These are phyloP conservation scores for Mucor ambiguus DNA, from an alignment of 371 early-diverging fungal species.

Conservation along the genomic window DNA sequence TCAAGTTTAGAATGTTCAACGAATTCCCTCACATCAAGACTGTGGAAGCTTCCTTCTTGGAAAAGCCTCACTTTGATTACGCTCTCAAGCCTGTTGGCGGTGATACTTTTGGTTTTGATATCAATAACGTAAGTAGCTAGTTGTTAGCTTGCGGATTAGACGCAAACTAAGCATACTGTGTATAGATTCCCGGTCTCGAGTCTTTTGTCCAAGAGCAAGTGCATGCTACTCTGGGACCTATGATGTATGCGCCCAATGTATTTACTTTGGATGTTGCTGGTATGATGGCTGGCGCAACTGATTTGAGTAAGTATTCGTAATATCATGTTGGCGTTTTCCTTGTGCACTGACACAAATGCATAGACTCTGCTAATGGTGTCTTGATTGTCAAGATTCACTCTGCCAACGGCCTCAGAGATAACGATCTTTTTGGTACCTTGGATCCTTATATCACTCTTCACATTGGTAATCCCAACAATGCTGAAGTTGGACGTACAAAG, in stretches of 20 bases:
- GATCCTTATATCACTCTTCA: slow-evolving; percentile 86
- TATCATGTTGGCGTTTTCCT: not conserved
- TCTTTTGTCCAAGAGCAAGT: slow-evolving; percentile 82
- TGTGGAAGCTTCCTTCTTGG: slow-evolving; percentile 88
- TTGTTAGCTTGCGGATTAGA: not conserved
- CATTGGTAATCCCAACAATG: slow-evolving; percentile 64
- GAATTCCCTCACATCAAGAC: slow-evolving; percentile 92
- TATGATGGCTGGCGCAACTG: slow-evolving; percentile 75
- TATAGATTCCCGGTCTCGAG: slow-evolving; percentile 82
- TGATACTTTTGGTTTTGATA: slow-evolving; percentile 86
- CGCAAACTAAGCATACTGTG: not conserved
- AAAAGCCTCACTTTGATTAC: slow-evolving; percentile 92
- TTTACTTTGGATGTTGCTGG: slow-evolving; percentile 84
- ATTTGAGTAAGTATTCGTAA: slow-evolving; percentile 29
- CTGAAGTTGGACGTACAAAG: slow-evolving; percentile 63
- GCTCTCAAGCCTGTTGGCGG: slow-evolving; percentile 93
- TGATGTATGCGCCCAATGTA: slow-evolving; percentile 88
- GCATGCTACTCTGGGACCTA: slow-evolving; percentile 75
- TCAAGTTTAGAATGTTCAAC: slow-evolving; percentile 84
- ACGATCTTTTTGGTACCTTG: slow-evolving; percentile 81
- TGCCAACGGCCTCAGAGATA: slow-evolving; percentile 81
- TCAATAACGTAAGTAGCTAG: slow-evolving; percentile 67
- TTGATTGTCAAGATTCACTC: slow-evolving; percentile 76
- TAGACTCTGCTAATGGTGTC: slow-evolving; percentile 80
- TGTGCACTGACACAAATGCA: not conserved